Percentiles rank a stretch among this genome's conserved stretches.
phyloP scores from a whole-genome alignment of 2,329 filamentous ascomycete species.

The Diaporthe sp. region DNA sequence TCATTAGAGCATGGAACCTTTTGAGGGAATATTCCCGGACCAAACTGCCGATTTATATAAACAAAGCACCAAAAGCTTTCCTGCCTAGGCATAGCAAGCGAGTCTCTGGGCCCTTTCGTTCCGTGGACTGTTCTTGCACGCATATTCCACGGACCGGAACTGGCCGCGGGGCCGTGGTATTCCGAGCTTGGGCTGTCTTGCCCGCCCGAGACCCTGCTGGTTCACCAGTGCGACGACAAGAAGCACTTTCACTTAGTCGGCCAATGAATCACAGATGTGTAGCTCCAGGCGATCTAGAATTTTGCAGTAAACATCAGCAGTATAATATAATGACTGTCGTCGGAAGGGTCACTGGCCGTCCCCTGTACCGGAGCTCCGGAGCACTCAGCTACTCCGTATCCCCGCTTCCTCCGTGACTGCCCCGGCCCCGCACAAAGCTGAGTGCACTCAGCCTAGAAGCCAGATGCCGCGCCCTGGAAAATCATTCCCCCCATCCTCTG shows the following conservation, averaged over 20 bases:
- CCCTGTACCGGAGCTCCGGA: constrained; percentile 5
- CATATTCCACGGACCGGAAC: not conserved
- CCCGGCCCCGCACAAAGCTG: constrained; percentile 22
- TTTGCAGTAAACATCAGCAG: not conserved
- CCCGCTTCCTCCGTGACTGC: constrained; percentile 20
- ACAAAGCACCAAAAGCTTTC: not conserved
- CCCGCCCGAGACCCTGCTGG: not conserved
- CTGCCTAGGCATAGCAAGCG: not conserved
- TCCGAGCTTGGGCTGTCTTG: not conserved
- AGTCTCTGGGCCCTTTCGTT: not conserved
- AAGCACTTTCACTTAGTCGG: not conserved
- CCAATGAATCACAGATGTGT: not conserved
- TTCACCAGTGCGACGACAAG: not conserved
- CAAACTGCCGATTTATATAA: not conserved
- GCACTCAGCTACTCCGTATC: constrained; percentile 16
- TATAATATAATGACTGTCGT: not conserved
- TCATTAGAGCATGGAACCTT: not conserved
- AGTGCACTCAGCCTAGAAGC: not conserved
- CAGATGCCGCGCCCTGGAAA: constrained; percentile 4
- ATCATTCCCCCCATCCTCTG: constrained; percentile 5
- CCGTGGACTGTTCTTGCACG: not conserved
- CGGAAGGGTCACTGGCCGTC: not conserved
- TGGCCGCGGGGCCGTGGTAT: not conserved
- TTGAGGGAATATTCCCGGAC: not conserved
- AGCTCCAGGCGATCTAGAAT: not conserved